These are phyloP conservation scores for Termitomyces sp. DNA, from an alignment of 1,284 basidiomycete genomes.

Conservation along the genomic window DNA sequence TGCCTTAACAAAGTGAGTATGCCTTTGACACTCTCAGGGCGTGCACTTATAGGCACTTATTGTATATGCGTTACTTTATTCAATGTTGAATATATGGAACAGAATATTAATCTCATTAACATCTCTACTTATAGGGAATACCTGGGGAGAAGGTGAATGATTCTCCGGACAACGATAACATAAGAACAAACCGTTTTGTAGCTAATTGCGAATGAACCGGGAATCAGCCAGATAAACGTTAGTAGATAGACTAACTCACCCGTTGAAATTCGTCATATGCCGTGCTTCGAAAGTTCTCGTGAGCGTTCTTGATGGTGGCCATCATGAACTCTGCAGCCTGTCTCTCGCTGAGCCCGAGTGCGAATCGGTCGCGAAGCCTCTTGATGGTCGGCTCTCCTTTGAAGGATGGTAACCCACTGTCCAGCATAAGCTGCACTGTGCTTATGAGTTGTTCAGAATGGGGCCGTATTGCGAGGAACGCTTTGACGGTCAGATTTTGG, in stretches of 20 bases:
- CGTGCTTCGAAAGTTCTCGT: slow-evolving; percentile 89
- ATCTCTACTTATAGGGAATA: slow-evolving; percentile 34
- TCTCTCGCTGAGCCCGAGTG: slow-evolving; percentile 76
- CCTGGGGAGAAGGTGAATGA: slow-evolving; percentile 21
- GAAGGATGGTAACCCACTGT: slow-evolving; percentile 92
- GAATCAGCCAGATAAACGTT: slow-evolving; percentile 3
- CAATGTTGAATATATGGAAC: background rate
- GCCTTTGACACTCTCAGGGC: too few species aligned
- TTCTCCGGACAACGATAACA: background rate
- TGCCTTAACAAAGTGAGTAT: background rate
- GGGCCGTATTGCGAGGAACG: slow-evolving; percentile 91
- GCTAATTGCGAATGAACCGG: slow-evolving; percentile 19
- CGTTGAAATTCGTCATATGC: slow-evolving; percentile 92
- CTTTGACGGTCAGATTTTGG: slow-evolving; percentile 91
- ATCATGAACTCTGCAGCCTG: slow-evolving; percentile 94
- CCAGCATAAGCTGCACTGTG: slow-evolving; percentile 90
- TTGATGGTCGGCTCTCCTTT: slow-evolving; percentile 92
- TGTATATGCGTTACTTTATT: too few species aligned
- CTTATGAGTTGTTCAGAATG: slow-evolving; percentile 87
- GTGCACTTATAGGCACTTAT: too few species aligned
- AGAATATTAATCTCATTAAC: background rate
- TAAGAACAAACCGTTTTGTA: slow-evolving; percentile 37
- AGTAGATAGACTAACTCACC: slow-evolving; percentile 37
- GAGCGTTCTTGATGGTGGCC: slow-evolving; percentile 84
- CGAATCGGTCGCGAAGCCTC: slow-evolving; percentile 85